Percentiles rank a stretch among this genome's conserved stretches.
Evolutionary conservation across 495 filamentous ascomycete species (phyloP).

Genomic region (Talaromyces ruber): DNA sequence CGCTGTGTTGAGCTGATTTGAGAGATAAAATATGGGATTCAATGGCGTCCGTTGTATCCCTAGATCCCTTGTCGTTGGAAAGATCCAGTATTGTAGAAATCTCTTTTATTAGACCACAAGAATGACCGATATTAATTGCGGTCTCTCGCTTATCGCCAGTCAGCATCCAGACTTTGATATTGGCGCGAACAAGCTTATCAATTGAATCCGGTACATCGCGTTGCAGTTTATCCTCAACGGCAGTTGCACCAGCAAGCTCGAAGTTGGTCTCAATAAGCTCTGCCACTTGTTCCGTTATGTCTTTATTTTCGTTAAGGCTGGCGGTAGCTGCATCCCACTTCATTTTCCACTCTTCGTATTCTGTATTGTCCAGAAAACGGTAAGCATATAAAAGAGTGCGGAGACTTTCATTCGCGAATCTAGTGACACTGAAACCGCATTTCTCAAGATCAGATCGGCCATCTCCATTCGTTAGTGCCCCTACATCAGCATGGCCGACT

Average conservation of each 20-base stretch:
- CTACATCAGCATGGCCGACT: conserved; percentile 56
- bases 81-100: conserved; percentile 76
- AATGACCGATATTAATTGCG: conserved; percentile 88
- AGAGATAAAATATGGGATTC: conserved; percentile 50
- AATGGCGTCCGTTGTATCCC: conserved; percentile 56
- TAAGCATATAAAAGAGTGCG: conserved; percentile 81
- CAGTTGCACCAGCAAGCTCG: conserved; percentile 77
- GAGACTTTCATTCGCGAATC: conserved; percentile 85
- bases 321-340: conserved; percentile 78
- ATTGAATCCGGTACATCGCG: conserved; percentile 85
- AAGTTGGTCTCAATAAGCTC: conserved; percentile 75
- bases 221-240: conserved; percentile 91
- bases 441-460: conserved; percentile 59
- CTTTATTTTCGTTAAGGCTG: conserved; percentile 71
- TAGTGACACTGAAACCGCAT: conserved; percentile 82
- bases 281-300: conserved; percentile 66
- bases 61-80: conserved; percentile 50
- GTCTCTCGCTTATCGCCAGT: conserved; percentile 95
- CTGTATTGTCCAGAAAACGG: conserved; percentile 64
- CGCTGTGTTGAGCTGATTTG: conserved; percentile 50
- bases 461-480: conserved; percentile 47
- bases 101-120: conserved; percentile 76
- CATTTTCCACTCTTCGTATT: conserved; percentile 72
- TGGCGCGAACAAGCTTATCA: conserved; percentile 79
- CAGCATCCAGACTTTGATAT: conserved; percentile 96